A percentile compares a stretch with the other conserved stretches of the same genome.
phyloP scores from a whole-genome alignment of 1,284 basidiomycete species.

The Austroboletus niveus region DNA sequence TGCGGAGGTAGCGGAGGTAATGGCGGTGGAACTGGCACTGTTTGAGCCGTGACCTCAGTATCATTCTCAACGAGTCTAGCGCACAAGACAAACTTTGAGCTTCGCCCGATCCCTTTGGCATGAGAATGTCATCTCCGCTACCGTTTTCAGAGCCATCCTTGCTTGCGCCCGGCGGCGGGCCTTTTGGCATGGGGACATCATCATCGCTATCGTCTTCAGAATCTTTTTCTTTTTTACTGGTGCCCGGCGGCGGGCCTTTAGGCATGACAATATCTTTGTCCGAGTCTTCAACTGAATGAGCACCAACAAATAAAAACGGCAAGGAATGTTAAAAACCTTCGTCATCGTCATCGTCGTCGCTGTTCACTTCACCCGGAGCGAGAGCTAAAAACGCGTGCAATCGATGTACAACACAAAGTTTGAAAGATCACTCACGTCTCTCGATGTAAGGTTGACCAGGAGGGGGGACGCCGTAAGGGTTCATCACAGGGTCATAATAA shows the following conservation, averaged over 20 bases:
- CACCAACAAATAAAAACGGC: background rate
- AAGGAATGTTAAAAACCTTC: slow-evolving; percentile 31
- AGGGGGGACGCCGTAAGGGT: slow-evolving; percentile 93
- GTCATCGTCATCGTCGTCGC: slow-evolving; percentile 58
- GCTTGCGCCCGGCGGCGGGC: slow-evolving; percentile 55
- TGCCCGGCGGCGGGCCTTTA: slow-evolving; percentile 62
- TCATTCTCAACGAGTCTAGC: slow-evolving; percentile 4
- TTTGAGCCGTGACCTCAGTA: slow-evolving; percentile 11
- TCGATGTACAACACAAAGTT: slow-evolving; percentile 4
- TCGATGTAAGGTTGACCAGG: slow-evolving; percentile 95
- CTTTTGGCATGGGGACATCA: slow-evolving; percentile 86
- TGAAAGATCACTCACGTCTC: slow-evolving; percentile 53
- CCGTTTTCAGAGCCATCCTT: slow-evolving; percentile 28
- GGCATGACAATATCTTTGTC: slow-evolving; percentile 72
- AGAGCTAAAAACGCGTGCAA: slow-evolving; percentile 42
- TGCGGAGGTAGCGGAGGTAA: slow-evolving; percentile 26
- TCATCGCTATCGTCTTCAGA: slow-evolving; percentile 56
- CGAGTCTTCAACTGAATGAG: slow-evolving; percentile 22
- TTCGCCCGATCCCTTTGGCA: slow-evolving; percentile 76
- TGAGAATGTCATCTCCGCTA: slow-evolving; percentile 78
- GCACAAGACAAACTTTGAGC: slow-evolving; percentile 16
- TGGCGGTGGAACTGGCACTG: slow-evolving; percentile 5
- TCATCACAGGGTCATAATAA: slow-evolving; percentile 92
- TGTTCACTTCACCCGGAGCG: slow-evolving; percentile 59
- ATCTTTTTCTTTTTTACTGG: slow-evolving; percentile 36